A percentile compares a stretch with the other conserved stretches of the same genome.
Evolutionary conservation across 2,329 filamentous ascomycete species (phyloP).

Genomic region (Ceratocystis huliohia): DNA sequence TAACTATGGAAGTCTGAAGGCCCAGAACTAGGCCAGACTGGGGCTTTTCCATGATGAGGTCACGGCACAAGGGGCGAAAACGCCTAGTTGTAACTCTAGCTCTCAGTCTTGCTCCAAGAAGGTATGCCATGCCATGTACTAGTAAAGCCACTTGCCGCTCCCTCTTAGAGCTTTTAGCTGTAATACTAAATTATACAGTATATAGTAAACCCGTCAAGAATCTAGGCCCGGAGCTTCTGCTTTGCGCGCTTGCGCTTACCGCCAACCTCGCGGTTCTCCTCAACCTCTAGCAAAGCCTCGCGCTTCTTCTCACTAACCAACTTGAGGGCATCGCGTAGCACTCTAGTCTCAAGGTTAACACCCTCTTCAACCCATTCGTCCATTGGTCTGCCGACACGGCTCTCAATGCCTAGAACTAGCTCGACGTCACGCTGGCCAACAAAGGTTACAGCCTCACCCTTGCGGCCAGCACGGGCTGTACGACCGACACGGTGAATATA

Average conservation of each 20-base stretch:
- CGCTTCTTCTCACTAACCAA: slow-evolving; percentile 90
- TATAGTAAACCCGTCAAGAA: neutral
- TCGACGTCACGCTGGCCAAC: slow-evolving; percentile 89
- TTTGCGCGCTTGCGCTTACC: slow-evolving; percentile 62
- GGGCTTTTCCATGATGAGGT: neutral
- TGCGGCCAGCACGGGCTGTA: slow-evolving; percentile 80
- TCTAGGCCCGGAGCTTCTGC: slow-evolving; percentile 33
- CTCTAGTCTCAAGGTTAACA: slow-evolving; percentile 84
- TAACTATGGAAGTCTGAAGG: neutral
- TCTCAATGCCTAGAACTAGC: slow-evolving; percentile 80
- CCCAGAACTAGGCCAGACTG: neutral
- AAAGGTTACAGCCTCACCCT: slow-evolving; percentile 72
- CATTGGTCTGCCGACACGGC: slow-evolving; percentile 67
- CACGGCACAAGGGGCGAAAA: neutral
- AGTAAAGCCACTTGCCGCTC: too few relatives aligned
- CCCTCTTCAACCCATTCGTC: slow-evolving; percentile 76
- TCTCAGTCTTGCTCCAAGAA: neutral
- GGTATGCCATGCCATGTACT: too few relatives aligned
- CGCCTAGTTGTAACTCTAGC: neutral
- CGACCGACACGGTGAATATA: slow-evolving; percentile 95
- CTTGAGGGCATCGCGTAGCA: slow-evolving; percentile 75
- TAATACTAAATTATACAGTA: neutral
- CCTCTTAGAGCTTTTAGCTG: neutral
- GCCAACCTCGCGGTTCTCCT: slow-evolving; percentile 79
- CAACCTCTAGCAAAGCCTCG: slow-evolving; percentile 79